A percentile compares a stretch with the other conserved stretches of the same genome.
phyloP scores from a whole-genome alignment of 352 stramenopile genomes.

The Phytophthora kernoviae region DNA sequence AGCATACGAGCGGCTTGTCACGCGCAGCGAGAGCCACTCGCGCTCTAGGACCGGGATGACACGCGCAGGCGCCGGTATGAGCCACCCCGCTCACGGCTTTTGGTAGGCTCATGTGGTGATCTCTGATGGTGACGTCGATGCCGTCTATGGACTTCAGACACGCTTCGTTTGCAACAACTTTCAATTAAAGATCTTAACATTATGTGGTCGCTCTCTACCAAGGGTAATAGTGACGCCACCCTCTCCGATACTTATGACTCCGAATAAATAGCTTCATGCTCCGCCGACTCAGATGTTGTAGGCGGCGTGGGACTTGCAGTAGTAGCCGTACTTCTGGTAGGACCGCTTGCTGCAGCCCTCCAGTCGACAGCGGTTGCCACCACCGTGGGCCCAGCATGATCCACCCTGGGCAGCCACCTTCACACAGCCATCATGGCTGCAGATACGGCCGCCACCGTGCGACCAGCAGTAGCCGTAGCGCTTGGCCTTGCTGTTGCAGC shows the following conservation, averaged over 20 bases:
- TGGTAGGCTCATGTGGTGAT: too few species aligned
- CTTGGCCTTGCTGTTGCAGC: conserved; percentile 77
- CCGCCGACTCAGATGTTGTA: conserved; percentile 32
- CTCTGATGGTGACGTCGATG: not conserved
- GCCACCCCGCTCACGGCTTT: too few species aligned
- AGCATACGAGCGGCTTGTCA: conserved; percentile 1
- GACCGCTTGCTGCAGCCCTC: conserved; percentile 72
- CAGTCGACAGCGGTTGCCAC: conserved; percentile 69
- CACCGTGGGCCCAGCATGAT: conserved; percentile 81
- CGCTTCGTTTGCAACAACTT: conserved; percentile 15
- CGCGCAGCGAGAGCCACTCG: conserved; percentile 1
- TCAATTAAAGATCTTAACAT: conserved; percentile 14
- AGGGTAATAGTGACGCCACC: conserved; percentile 10
- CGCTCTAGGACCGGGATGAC: conserved; percentile 11
- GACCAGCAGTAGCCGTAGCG: conserved; percentile 86
- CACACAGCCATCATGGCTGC: conserved; percentile 52
- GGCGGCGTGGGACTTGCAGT: conserved; percentile 60
- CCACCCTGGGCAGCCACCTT: conserved; percentile 75
- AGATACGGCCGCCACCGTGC: conserved; percentile 77
- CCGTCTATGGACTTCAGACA: not conserved
- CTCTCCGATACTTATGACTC: conserved; percentile 9
- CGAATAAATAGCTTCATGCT: conserved; percentile 34
- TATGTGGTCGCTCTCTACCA: conserved; percentile 7
- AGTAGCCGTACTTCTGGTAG: conserved; percentile 81
- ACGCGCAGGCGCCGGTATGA: too few species aligned